Percentiles rank a stretch among this genome's conserved stretches.
Evolutionary conservation across 2,329 filamentous ascomycete genomes (phyloP).

Genomic region (Fusarium stilboides): DNA sequence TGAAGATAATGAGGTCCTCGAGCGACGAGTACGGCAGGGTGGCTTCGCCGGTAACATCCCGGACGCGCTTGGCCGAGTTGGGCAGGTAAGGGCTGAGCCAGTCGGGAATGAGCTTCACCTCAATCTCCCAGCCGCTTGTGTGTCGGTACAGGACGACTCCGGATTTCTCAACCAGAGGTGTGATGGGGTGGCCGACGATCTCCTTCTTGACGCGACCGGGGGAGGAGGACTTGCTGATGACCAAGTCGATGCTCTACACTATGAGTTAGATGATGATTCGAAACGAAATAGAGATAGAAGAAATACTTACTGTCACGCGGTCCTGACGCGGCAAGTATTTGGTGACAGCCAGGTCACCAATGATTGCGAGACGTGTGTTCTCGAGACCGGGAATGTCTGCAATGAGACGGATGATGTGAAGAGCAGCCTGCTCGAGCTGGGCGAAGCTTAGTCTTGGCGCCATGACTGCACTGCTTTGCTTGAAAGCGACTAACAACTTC

Average conservation of each 20-base stretch:
- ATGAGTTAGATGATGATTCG: neutral
- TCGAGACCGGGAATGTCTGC: constrained; percentile 49
- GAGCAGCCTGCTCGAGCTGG: constrained; percentile 78
- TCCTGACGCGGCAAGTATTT: constrained; percentile 47
- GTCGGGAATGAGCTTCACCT: constrained; percentile 52
- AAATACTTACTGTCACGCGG: constrained; percentile 36
- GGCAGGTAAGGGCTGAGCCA: constrained; percentile 52
- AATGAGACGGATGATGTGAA: constrained; percentile 95
- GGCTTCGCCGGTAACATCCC: constrained; percentile 37
- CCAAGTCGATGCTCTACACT: constrained; percentile 49
- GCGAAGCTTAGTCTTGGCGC: constrained; percentile 47
- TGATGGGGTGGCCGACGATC: constrained; percentile 51
- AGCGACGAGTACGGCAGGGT: constrained; percentile 49
- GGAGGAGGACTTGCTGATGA: constrained; percentile 52
- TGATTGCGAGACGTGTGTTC: constrained; percentile 50
- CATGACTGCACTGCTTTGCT: constrained; percentile 42
- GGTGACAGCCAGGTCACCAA: constrained; percentile 48
- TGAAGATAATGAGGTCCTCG: constrained; percentile 51
- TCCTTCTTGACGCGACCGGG: constrained; percentile 50
- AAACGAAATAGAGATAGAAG: neutral
- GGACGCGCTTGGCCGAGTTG: constrained; percentile 42
- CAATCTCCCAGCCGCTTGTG: constrained; percentile 48
- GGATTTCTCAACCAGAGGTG: constrained; percentile 48
- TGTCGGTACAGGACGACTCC: constrained; percentile 48
- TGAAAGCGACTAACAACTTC: constrained; percentile 41